Base-by-base conservation (phyloP, 2,329 filamentous ascomycete species). In the Colletotrichum agaves region DNA sequence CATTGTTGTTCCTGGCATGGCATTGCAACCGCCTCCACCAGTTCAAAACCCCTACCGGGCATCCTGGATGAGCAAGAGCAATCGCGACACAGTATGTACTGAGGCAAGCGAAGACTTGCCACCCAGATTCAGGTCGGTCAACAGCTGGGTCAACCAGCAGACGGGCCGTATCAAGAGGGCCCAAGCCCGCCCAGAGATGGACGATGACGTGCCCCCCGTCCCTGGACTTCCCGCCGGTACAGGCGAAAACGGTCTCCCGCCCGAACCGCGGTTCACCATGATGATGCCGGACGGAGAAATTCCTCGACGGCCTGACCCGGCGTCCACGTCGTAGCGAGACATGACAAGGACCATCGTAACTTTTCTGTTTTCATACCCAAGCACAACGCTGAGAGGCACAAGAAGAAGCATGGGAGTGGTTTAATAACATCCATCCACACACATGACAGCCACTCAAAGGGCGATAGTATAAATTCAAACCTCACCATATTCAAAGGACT, bases 141-240 rank as follows among this genome's bases (percentile, higher is more conserved):
- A 81, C 63, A 89, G 87, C 33, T 91, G 89, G 89, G 88, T 91
- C 2, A 84, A 84, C 71, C 88, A 91, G 73, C 89, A 91, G 75
- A 84, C 84, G 8, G 84, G 84, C 2, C 82, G 87, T 3, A 75
- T 88, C 33, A 83, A 82, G 72, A 80, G 83, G 27, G 83, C 81
- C 2, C 79, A 82, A 71, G 79, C 81, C 63, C 79, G 78, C 44
- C 74, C 74, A 8, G 68, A 75, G 43, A 76, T 76, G 50, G 72
- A 74, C 13, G 71, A 62, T 11, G 73, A 77, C 19, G 73, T 79
- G 10, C 82, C 82, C 3, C 79, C 81, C 0, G 77, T 83, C 31
- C 81, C 82, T 2, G 74, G 76, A 3, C 70, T 78, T 50, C 72
- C 74, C 19, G 75, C 75, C 5, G 72, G 74, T n/a, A 74, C 75